Percentiles rank a stretch among this genome's conserved stretches.
Conservation (phyloP, 2,329 filamentous ascomycete genomes). For the Curvularia eragrostidis region DNA sequence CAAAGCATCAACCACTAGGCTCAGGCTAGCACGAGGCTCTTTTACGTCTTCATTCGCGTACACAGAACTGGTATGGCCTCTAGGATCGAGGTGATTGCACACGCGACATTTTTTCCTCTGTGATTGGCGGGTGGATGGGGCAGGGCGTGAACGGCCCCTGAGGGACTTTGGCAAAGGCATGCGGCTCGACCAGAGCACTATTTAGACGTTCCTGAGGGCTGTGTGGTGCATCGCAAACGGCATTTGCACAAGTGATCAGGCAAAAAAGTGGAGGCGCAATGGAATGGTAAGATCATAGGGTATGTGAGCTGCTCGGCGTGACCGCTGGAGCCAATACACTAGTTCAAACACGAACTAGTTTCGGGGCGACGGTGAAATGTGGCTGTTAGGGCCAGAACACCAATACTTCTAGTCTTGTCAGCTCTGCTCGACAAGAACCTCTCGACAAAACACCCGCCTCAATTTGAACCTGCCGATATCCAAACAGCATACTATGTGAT, state of each 20-base stretch:
- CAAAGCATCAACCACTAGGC: slow-evolving; percentile 37
- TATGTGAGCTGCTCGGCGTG: neutral
- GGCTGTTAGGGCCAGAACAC: slow-evolving; percentile 4
- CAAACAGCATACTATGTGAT: neutral
- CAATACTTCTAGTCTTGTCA: neutral
- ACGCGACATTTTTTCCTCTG: slow-evolving; percentile 36
- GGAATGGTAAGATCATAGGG: neutral
- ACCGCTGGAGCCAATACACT: neutral
- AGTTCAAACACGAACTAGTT: neutral
- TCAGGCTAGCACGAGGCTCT: slow-evolving; percentile 27
- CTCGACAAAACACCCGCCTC: neutral
- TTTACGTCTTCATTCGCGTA: slow-evolving; percentile 29
- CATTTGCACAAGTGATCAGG: neutral
- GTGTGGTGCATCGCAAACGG: slow-evolving; percentile 14
- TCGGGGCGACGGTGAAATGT: neutral
- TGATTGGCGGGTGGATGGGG: slow-evolving; percentile 18
- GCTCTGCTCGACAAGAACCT: no score
- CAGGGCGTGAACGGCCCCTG: slow-evolving; percentile 26
- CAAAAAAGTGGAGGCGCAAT: neutral
- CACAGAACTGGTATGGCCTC: slow-evolving; percentile 33
- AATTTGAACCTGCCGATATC: neutral
- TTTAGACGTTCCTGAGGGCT: slow-evolving; percentile 3
- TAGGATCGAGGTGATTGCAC: slow-evolving; percentile 42
- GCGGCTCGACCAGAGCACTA: slow-evolving; percentile 1
- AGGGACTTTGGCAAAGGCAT: slow-evolving; percentile 39